These are phyloP conservation scores for Fragosphaeria purpurea DNA, from an alignment of 2,329 filamentous ascomycete species.

Conservation along the genomic window DNA sequence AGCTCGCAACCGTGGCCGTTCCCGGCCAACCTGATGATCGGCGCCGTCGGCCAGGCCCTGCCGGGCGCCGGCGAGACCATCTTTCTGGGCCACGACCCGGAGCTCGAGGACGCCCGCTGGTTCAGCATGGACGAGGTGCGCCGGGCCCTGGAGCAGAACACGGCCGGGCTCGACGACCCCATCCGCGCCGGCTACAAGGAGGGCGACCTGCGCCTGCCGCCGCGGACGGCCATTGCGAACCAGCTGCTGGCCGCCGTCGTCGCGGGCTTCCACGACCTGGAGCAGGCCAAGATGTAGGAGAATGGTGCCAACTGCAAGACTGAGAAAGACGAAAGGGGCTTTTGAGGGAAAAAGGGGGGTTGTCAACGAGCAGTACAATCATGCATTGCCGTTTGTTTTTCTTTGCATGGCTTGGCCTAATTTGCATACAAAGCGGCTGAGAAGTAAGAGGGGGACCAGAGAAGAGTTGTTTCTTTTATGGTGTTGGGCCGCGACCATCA, in stretches of 20 bases:
- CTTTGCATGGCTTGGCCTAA: too few relatives aligned
- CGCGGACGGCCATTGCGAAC: conserved; percentile 83
- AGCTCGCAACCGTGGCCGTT: conserved; percentile 84
- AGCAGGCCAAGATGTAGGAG: conserved; percentile 36
- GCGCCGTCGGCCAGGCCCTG: conserved; percentile 75
- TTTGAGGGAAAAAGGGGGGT: too few relatives aligned
- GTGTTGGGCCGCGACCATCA: too few relatives aligned
- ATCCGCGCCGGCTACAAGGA: conserved; percentile 60
- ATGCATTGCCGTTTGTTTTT: too few relatives aligned
- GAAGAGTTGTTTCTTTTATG: too few relatives aligned
- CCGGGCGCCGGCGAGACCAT: conserved; percentile 68
- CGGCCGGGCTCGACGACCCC: conserved; percentile 55
- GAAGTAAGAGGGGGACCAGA: too few relatives aligned
- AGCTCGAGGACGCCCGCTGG: conserved; percentile 86
- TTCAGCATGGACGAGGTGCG: conserved; percentile 71
- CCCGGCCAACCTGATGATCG: conserved; percentile 77
- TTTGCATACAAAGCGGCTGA: too few relatives aligned
- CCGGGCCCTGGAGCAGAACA: conserved; percentile 59
- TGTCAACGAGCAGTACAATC: too few relatives aligned
- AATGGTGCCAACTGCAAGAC: too few relatives aligned
- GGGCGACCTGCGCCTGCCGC: conserved; percentile 70
- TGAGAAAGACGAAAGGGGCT: too few relatives aligned
- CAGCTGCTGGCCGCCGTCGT: conserved; percentile 73
- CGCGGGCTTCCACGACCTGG: conserved; percentile 56
- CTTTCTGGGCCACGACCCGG: conserved; percentile 75